A percentile compares a stretch with the other conserved stretches of the same genome.
These are phyloP conservation scores for Wallacemonas sp. DNA, from an alignment of 208 protist genomes.

Conservation along the genomic window DNA sequence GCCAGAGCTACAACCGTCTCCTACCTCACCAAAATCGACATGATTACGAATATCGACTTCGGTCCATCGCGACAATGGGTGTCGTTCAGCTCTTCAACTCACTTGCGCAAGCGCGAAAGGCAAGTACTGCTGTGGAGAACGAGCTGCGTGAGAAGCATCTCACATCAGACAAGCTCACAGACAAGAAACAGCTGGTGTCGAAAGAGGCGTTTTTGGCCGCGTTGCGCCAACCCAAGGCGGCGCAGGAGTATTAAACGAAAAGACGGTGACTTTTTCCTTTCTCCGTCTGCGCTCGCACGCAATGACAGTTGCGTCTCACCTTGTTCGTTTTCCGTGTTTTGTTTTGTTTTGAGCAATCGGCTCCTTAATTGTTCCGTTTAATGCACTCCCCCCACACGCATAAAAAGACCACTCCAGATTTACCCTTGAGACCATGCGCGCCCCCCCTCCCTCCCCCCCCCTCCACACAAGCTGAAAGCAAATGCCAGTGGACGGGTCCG, in stretches of 20 bases:
- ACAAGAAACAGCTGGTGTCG: constrained; percentile 76
- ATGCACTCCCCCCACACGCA: not conserved
- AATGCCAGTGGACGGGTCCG: too few species aligned
- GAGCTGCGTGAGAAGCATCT: constrained; percentile 35
- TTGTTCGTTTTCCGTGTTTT: constrained; percentile 10
- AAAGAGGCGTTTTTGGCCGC: constrained; percentile 80
- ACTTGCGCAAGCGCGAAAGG: constrained; percentile 75
- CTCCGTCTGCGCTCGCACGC: not conserved
- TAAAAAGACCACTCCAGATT: too few species aligned
- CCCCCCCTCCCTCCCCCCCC: too few species aligned
- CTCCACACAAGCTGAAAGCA: too few species aligned
- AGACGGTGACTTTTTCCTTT: too few species aligned
- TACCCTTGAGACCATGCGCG: too few species aligned
- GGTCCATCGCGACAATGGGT: constrained; percentile 75
- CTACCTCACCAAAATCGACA: constrained; percentile 74
- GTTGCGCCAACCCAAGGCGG: constrained; percentile 48
- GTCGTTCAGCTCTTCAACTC: constrained; percentile 90
- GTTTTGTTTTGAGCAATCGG: not conserved
- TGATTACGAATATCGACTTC: constrained; percentile 90
- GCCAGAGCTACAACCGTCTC: constrained; percentile 77
- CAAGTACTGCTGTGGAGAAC: constrained; percentile 42
- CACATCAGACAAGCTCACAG: constrained; percentile 70
- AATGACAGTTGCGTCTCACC: too few species aligned
- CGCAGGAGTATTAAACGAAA: constrained; percentile 8
- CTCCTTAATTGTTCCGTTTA: not conserved